Evolutionary conservation across 1,284 basidiomycete genomes (phyloP).

Genomic region (Flammula alnicola): DNA sequence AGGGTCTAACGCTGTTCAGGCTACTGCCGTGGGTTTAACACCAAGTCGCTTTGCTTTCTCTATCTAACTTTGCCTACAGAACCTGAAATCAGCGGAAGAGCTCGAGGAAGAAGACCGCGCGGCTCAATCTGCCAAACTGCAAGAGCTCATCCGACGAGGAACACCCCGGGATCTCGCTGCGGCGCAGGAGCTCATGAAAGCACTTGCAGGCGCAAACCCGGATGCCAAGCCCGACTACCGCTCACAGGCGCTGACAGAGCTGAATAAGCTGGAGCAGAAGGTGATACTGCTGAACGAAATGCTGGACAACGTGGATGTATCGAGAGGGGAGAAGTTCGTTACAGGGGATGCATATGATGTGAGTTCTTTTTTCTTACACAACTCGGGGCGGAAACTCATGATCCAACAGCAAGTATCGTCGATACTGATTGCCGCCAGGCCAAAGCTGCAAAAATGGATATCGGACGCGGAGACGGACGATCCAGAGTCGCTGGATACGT

Average conservation of each 20-base stretch:
- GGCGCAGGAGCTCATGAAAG: slow-evolving; percentile 98
- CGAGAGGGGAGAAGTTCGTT: slow-evolving; percentile 75
- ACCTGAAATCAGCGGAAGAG: slow-evolving; percentile 93
- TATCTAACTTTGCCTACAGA: slow-evolving; percentile 47
- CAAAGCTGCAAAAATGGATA: slow-evolving; percentile 98
- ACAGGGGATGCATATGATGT: slow-evolving; percentile 94
- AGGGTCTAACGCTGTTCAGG: slow-evolving; percentile 45
- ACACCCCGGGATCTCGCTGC: slow-evolving; percentile 95
- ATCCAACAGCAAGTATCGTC: slow-evolving; percentile 81
- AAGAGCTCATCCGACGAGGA: slow-evolving; percentile 96
- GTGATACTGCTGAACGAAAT: slow-evolving; percentile 95
- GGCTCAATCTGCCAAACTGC: slow-evolving; percentile 96
- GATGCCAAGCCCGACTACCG: slow-evolving; percentile 94
- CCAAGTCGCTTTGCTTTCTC: neutral
- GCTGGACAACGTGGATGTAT: slow-evolving; percentile 87
- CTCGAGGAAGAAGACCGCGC: slow-evolving; percentile 95
- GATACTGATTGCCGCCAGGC: slow-evolving; percentile 84
- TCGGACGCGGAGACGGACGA: slow-evolving; percentile 88
- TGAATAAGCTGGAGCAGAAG: slow-evolving; percentile 94
- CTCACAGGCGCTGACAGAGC: slow-evolving; percentile 85
- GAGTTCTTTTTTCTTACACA: slow-evolving; percentile 31
- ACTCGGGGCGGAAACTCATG: neutral
- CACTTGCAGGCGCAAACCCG: slow-evolving; percentile 93
- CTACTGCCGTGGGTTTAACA: slow-evolving; percentile 14
- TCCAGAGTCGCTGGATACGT: slow-evolving; percentile 90